phyloP scores from a whole-genome alignment of 352 stramenopile species.

The Pythium insidiosum region DNA sequence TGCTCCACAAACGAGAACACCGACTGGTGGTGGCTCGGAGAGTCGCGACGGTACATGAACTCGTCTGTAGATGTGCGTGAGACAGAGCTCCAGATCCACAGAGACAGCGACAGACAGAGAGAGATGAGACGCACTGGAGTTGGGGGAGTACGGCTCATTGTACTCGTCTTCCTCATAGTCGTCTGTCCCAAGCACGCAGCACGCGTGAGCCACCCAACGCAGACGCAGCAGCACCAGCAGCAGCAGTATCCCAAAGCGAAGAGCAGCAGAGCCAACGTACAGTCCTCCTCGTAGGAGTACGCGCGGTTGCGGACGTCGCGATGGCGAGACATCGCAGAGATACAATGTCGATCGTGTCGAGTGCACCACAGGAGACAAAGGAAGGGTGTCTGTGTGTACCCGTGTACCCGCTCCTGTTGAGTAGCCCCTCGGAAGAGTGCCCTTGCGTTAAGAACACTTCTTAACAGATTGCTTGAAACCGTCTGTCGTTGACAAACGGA shows the following conservation, averaged over 20 bases:
- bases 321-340: slow-evolving; percentile 81
- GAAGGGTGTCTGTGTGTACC: too few relatives aligned
- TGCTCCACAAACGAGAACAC: slow-evolving; percentile 81
- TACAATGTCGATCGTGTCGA: too few relatives aligned
- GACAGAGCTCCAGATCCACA: background rate
- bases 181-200: slow-evolving; percentile 16
- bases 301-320: slow-evolving; percentile 81
- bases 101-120: background rate
- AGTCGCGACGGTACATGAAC: slow-evolving; percentile 81
- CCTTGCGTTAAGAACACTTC: too few relatives aligned
- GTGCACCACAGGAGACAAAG: too few relatives aligned
- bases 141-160: slow-evolving; percentile 51
- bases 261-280: slow-evolving; percentile 12
- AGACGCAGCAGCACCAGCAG: background rate
- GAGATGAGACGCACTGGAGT: slow-evolving; percentile 30
- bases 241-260: background rate
- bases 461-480: too few relatives aligned
- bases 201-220: background rate
- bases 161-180: slow-evolving; percentile 72
- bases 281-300: slow-evolving; percentile 87
- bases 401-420: too few relatives aligned
- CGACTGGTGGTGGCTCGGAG: slow-evolving; percentile 59
- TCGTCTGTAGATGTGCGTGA: slow-evolving; percentile 29
- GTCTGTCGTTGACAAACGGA: too few relatives aligned
- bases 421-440: too few relatives aligned